Percentiles rank a stretch among this genome's conserved stretches.
These are phyloP conservation scores for Globisporangium okanoganense DNA, from an alignment of 352 stramenopile species.

Conservation along the genomic window DNA sequence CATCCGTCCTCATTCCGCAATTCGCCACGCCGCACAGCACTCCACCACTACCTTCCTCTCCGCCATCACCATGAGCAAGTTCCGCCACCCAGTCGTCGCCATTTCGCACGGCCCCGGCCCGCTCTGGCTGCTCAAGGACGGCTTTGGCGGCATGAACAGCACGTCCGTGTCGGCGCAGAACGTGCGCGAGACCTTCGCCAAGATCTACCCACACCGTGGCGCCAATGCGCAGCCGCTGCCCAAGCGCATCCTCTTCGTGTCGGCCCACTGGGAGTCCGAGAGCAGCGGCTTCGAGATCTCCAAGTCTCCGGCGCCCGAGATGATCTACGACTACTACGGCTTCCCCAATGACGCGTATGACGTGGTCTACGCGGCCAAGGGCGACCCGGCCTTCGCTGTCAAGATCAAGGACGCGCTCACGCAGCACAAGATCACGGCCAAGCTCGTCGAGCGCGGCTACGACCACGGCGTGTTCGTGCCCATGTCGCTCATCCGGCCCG, in stretches of 20 bases:
- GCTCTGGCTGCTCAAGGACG: constrained; percentile 39
- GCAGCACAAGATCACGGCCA: constrained; percentile 38
- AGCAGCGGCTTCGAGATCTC: constrained; percentile 37
- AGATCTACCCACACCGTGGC: constrained; percentile 37
- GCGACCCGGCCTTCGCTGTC: constrained; percentile 58
- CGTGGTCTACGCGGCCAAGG: constrained; percentile 77
- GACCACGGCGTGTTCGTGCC: constrained; percentile 94
- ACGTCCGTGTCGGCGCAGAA: constrained; percentile 19
- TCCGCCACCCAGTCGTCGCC: constrained; percentile 33
- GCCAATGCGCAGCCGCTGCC: constrained; percentile 26
- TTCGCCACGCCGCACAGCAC: background rate
- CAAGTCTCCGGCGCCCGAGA: constrained; percentile 34
- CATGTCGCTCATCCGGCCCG: constrained; percentile 84
- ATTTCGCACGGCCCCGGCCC: constrained; percentile 57
- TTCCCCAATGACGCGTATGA: constrained; percentile 88
- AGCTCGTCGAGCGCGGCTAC: constrained; percentile 59
- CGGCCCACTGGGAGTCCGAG: constrained; percentile 81
- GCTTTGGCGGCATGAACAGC: constrained; percentile 31
- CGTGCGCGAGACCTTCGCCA: constrained; percentile 27
- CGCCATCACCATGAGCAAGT: background rate
- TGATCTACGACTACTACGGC: constrained; percentile 91
- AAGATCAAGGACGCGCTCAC: constrained; percentile 62
- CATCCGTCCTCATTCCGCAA: background rate
- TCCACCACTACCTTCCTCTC: background rate
- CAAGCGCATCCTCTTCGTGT: constrained; percentile 79